Evolutionary conservation across 2,329 filamentous ascomycete genomes (phyloP), one percentile per base, ranked within the genome.

Genomic region (Epichloe hybrida): DNA sequence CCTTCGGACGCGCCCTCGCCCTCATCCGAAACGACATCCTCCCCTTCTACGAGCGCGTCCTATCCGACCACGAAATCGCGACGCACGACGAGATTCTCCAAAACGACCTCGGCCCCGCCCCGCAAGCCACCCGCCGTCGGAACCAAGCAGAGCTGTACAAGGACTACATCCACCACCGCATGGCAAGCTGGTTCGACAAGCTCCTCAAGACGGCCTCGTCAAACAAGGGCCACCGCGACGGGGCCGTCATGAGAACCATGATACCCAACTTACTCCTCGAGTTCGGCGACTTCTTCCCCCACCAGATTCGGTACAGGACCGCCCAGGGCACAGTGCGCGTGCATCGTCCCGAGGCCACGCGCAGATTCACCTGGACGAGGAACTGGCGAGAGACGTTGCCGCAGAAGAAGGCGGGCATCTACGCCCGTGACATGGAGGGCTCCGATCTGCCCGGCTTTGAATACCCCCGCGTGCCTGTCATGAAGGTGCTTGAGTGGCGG

Each of bases 1-100:
- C 50, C 21, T 53, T 65, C 21, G 59, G 56, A 34, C 60, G 52
- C 35, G 68, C 71, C 4, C 55, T 72, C 40, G 54, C 59, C 9
- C 60, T 67, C 44, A 69, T 76, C 50, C 62, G 68, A 20, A 58
- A 64, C 38, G 64, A 69, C 55, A 64, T 69, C 54, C 61, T 72
- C 15, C 72, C 72, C 1, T 62, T 71, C 56, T 64, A 68, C 53
- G 52, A 57, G 31, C 36, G 17, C 43, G 50, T 63, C 34, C 54
- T 60, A 37, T 38, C 53, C 5, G 55, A 61, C 23, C 59, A 66
- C 52, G 53, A 59, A 21, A 48, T 55, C 8, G 60, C 62, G 17
- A 43, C 67, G 21, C 50, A 62, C 15, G 61, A 69, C 44, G 67
- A 69, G 40, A 53, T 67, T 23, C 57, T 69, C 3, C 61, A 60